Evolutionary conservation across 73 alveolate species (phyloP), one percentile per base, ranked within the genome.

Genomic region (Breviolum minutum): DNA sequence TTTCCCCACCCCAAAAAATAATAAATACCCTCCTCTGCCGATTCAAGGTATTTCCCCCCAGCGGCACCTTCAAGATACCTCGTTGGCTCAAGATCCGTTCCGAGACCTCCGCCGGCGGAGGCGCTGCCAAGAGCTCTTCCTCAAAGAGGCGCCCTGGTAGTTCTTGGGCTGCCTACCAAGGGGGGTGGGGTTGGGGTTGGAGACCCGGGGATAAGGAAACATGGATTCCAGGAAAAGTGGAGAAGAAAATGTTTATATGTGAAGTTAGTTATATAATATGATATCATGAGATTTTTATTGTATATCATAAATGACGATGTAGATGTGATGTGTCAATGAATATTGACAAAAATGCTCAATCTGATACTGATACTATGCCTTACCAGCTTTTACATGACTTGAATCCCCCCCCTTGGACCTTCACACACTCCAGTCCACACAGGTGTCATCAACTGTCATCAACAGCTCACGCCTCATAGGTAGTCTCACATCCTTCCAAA

Each of bases 61-160:
- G 24, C 29, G 22, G 19, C 74, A 2, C 92, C 92, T 83, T 83
- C 61, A 61, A 54, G 88, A 90, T 90, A 74, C 97, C 97, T 26
- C 97, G 97, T 10, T 80, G 74, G 26, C 77, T 63, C 87, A 90
- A 40, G n/a, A 62, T 54, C 24, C 74, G 87, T 76, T 90, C 88
- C 77, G 97, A 90, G 24, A 90, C 97, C 87, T 90, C 97, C 63
- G 97, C 97, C 26, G 97, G 97, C 32, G 40, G 88, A 64, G 97
- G 97, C 27, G 97, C 87, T 63, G 88, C 97, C 77, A 77, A 63
- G 64, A 90, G 88, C 74, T 10, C 26, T 8, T 26, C 87, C 30
- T 87, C 97, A 64, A 90, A 90, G 97, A 90, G 81, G 30, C 63
- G 62, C 87, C 63, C 24, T 22, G 97, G 97, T 63, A 90, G 60